A percentile compares a stretch with the other conserved stretches of the same genome.
These are phyloP conservation scores for Geotrichum restrictum DNA, from an alignment of 1,139 yeast species.

Conservation along the genomic window DNA sequence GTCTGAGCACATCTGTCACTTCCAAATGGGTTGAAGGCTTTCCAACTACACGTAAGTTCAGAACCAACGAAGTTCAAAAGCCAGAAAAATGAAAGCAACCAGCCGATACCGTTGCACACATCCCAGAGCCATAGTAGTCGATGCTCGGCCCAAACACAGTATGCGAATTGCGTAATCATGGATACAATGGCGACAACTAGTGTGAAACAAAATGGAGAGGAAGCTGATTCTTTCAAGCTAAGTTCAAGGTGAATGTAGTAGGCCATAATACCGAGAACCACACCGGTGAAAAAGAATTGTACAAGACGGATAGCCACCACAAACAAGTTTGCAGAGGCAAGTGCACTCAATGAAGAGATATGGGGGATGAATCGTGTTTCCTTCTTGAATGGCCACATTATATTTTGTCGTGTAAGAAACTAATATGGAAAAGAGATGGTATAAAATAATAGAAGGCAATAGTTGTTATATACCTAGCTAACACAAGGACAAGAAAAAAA, in stretches of 20 bases:
- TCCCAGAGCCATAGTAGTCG: slow-evolving; percentile 33
- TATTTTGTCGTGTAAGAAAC: not conserved
- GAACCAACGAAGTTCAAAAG: slow-evolving; percentile 28
- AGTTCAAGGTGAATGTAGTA: slow-evolving; percentile 31
- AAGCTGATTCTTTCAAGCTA: slow-evolving; percentile 25
- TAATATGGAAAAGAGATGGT: no score
- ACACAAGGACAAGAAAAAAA: no score
- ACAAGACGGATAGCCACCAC: slow-evolving; percentile 32
- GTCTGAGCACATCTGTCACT: slow-evolving; percentile 34
- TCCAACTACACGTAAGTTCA: slow-evolving; percentile 32
- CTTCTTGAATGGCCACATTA: not conserved
- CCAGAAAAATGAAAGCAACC: slow-evolving; percentile 35
- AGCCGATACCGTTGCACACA: slow-evolving; percentile 29
- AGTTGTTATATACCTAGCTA: no score
- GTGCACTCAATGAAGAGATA: slow-evolving; percentile 2
- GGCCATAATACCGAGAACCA: slow-evolving; percentile 35
- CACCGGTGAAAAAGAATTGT: slow-evolving; percentile 37
- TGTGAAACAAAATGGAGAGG: slow-evolving; percentile 33
- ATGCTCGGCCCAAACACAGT: slow-evolving; percentile 33
- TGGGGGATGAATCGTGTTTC: not conserved
- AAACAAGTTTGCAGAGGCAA: slow-evolving; percentile 35
- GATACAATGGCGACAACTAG: slow-evolving; percentile 32
- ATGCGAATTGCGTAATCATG: slow-evolving; percentile 33
- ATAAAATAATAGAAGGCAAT: no score
- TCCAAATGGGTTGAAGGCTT: slow-evolving; percentile 37